Conservation (phyloP, 768 basidiomycete genomes). For the Boletus rubropictus region DNA sequence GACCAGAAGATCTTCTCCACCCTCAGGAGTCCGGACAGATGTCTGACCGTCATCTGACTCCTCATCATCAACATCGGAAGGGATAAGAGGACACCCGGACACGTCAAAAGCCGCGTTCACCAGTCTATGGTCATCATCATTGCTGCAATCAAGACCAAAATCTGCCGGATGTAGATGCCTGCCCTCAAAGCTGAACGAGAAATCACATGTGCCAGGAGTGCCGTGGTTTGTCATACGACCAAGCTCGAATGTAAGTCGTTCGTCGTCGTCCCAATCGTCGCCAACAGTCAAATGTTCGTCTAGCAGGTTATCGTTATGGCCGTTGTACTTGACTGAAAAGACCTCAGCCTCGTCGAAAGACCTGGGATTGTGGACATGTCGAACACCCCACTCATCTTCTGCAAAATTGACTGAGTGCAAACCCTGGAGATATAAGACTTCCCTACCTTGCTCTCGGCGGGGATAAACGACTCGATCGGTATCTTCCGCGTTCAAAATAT, state of each 20-base stretch:
- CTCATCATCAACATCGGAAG: slow-evolving; percentile 27
- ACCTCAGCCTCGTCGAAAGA: slow-evolving; percentile 13
- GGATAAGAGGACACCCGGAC: slow-evolving; percentile 15
- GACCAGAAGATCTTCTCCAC: slow-evolving; percentile 15
- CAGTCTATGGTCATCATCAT: slow-evolving; percentile 2
- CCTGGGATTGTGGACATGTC: slow-evolving; percentile 5
- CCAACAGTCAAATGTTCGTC: slow-evolving; percentile 19
- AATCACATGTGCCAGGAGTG: neutral
- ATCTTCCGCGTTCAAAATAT: slow-evolving; percentile 11
- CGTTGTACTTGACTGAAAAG: slow-evolving; percentile 22
- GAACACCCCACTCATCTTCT: slow-evolving; percentile 31
- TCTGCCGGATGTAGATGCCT: slow-evolving; percentile 7
- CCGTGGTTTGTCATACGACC: neutral
- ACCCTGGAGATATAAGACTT: neutral
- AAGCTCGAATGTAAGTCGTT: slow-evolving; percentile 20
- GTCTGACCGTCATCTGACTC: slow-evolving; percentile 25
- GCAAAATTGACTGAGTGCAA: slow-evolving; percentile 7
- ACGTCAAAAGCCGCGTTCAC: slow-evolving; percentile 18
- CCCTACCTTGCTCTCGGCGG: slow-evolving; percentile 22
- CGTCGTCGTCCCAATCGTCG: slow-evolving; percentile 23
- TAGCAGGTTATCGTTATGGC: slow-evolving; percentile 23
- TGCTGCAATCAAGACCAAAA: slow-evolving; percentile 3
- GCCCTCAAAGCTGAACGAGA: slow-evolving; percentile 1
- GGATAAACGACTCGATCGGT: slow-evolving; percentile 27
- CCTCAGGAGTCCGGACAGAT: slow-evolving; percentile 25